Base-by-base conservation (phyloP, 306 rosid species). In the Acacia confusa region DNA sequence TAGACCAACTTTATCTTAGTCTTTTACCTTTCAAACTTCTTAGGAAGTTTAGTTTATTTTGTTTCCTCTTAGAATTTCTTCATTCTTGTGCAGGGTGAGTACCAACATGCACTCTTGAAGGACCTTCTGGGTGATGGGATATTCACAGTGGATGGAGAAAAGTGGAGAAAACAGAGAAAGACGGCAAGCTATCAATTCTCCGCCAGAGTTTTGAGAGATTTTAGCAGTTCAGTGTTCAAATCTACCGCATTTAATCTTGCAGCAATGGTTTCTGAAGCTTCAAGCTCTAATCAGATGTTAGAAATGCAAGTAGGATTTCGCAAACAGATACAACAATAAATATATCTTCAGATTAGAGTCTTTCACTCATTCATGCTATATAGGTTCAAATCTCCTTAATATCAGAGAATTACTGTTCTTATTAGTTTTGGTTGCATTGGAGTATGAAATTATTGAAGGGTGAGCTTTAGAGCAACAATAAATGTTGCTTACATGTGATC, bases 61-160 rank as follows among this genome's bases (percentile, higher is more conserved):
- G 63, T 64, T 45, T 10, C 47, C 10, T 28, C 64, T 64, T n/a
- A n/a, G 50, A 65, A 77, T 53, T 12, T 25, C 11, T 55, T n/a
- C 4, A 34, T 12, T 32, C 9, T 52, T 20, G 17, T 74, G 80
- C 85, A 92, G 94, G 94, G 94, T 30, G 79, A 80, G 86, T 81
- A 87, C 74, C 85, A 87, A 72, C 76, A 90, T 73, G 70, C 64
- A 38, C 57, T 84, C 66, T 72, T 91, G 50, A 84, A 61, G 72
- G 94, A 90, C 82, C 90, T 93, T 77, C 87, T 90, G 0, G 94
- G 97, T 22, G 91, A 90, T 79, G 91, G 93, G 12, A 93, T 93
- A 84, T 93, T 93, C 63, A 44, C 92, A 0, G 92, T 92, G 45
- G 94, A 90, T 75, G 91, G 94, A 17, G 89, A 88, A 13, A 79